These are phyloP conservation scores for Chlamydomonas urium DNA, from an alignment of 139 green algal species.

Conservation along the genomic window DNA sequence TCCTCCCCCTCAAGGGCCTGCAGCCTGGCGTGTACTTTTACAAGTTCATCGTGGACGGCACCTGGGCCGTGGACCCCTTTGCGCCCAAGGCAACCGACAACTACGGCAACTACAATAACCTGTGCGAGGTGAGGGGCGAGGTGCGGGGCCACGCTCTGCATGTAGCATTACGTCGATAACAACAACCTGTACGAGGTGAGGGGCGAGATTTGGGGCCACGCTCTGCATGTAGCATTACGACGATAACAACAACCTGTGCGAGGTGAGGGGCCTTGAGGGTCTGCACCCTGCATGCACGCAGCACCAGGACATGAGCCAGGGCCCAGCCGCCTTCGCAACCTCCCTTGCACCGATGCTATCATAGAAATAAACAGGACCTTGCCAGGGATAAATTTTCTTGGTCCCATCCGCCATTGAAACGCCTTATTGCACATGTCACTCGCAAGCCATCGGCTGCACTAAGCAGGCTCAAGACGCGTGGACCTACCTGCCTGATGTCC, in stretches of 20 bases:
- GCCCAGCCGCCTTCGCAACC: too few relatives aligned
- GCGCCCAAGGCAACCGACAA: constrained; percentile 42
- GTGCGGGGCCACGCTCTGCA: neutral
- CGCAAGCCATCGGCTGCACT: neutral
- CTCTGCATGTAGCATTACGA: constrained; percentile 15
- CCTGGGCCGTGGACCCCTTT: constrained; percentile 57
- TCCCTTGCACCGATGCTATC: too few relatives aligned
- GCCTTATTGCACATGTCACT: too few relatives aligned
- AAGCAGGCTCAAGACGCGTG: too few relatives aligned
- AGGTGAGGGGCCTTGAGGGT: constrained; percentile 22
- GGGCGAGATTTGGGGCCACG: neutral
- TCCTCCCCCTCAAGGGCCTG: constrained; percentile 9
- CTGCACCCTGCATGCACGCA: too few relatives aligned
- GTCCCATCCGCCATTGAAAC: too few relatives aligned
- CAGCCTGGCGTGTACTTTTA: constrained; percentile 62
- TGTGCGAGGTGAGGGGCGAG: constrained; percentile 35
- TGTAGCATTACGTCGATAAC: constrained; percentile 45
- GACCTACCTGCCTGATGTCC: too few relatives aligned
- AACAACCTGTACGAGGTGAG: constrained; percentile 66
- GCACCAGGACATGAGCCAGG: too few relatives aligned
- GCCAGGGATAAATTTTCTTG: too few relatives aligned
- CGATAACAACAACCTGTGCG: constrained; percentile 73
- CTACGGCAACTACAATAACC: constrained; percentile 72
- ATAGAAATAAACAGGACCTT: too few relatives aligned
- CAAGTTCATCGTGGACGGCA: constrained; percentile 77